Evolutionary conservation across 495 filamentous ascomycete genomes (phyloP).

Genomic region (Neurospora intermedia): DNA sequence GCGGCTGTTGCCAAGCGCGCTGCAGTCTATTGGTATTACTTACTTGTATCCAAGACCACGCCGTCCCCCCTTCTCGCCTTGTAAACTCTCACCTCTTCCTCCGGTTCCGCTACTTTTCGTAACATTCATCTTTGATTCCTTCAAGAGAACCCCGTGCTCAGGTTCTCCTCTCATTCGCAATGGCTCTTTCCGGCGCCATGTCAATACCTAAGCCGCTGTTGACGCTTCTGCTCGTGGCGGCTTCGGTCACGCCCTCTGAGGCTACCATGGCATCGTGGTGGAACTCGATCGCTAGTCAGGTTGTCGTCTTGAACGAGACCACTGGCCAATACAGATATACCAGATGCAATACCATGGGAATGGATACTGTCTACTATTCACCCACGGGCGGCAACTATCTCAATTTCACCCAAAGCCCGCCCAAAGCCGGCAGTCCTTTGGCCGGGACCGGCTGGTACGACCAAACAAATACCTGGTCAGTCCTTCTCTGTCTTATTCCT

Average conservation of each 20-base stretch:
- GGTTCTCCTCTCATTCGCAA: not conserved
- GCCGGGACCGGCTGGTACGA: conserved; percentile 24
- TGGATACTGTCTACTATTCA: conserved; percentile 16
- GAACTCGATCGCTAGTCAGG: conserved; percentile 19
- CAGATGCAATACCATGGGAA: conserved; percentile 21
- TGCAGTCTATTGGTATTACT: not conserved
- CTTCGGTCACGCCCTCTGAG: conserved; percentile 9
- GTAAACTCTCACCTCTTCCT: not conserved
- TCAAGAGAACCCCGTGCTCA: not conserved
- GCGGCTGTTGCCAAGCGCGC: not conserved
- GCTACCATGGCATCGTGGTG: conserved; percentile 24
- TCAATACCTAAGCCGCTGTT: conserved; percentile 8
- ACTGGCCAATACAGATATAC: conserved; percentile 25
- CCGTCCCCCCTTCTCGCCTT: not conserved
- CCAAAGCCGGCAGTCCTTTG: conserved; percentile 25
- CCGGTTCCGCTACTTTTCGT: not conserved
- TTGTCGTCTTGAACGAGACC: conserved; percentile 25
- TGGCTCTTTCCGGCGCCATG: not conserved
- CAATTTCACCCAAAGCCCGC: conserved; percentile 1
- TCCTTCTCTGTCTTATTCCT: not conserved
- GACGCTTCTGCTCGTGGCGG: conserved; percentile 14
- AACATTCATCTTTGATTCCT: not conserved
- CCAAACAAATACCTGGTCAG: conserved; percentile 11
- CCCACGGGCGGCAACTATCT: conserved; percentile 11
- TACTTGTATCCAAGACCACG: not conserved